phyloP scores from a whole-genome alignment of 1,284 basidiomycete species.

The Serendipita sp. region DNA sequence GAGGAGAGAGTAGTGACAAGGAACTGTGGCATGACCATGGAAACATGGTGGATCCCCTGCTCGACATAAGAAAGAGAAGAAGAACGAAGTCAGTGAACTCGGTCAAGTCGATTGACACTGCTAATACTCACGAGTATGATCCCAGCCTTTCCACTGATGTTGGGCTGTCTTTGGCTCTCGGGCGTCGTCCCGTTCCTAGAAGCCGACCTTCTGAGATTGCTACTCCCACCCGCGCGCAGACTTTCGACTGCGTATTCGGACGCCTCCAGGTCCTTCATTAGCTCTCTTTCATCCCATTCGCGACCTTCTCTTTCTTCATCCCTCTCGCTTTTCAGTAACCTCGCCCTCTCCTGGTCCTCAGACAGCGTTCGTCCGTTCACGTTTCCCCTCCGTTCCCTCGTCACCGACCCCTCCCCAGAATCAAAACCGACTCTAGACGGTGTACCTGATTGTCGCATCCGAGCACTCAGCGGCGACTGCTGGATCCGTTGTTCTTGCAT shows the following conservation, averaged over 20 bases:
- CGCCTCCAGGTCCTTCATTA: conserved; percentile 10
- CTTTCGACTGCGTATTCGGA: neutral
- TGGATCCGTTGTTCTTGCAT: neutral
- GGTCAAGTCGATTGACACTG: neutral
- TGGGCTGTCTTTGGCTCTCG: conserved; percentile 12
- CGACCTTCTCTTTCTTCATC: neutral
- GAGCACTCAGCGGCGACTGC: neutral
- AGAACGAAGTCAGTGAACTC: neutral
- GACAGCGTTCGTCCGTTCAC: conserved; percentile 16
- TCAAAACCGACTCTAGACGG: neutral
- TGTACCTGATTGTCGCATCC: neutral
- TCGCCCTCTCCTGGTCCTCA: conserved; percentile 14
- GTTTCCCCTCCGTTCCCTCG: neutral
- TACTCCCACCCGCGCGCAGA: neutral
- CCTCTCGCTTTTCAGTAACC: conserved; percentile 9
- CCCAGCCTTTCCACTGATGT: conserved; percentile 70
- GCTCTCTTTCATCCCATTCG: conserved; percentile 8
- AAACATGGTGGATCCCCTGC: conserved; percentile 84
- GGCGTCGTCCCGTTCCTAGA: neutral
- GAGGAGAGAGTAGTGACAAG: conserved; percentile 31
- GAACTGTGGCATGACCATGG: conserved; percentile 56
- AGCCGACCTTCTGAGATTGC: neutral
- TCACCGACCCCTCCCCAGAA: neutral
- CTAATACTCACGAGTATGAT: conserved; percentile 58
- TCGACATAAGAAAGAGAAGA: neutral